phyloP scores from a whole-genome alignment of 2,329 filamentous ascomycete genomes.

The Arthroderma uncinatum region DNA sequence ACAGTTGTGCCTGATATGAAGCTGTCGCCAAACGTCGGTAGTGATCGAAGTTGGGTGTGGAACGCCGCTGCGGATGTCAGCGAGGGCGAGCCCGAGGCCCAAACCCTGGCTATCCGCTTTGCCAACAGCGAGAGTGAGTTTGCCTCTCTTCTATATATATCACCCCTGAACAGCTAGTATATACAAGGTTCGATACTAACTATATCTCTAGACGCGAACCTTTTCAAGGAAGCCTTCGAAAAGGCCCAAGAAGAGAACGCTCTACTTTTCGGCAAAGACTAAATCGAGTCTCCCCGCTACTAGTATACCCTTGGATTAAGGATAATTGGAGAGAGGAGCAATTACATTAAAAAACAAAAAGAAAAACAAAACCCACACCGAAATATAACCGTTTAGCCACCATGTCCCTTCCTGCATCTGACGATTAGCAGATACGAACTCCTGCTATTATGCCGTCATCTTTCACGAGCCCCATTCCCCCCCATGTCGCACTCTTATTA shows the following conservation, averaged over 20 bases:
- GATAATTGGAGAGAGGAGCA: background rate
- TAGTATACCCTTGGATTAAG: constrained; percentile 1
- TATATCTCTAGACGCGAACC: constrained; percentile 63
- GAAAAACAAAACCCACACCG: background rate
- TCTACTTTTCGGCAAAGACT: constrained; percentile 57
- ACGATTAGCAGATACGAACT: background rate
- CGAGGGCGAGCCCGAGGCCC: constrained; percentile 92
- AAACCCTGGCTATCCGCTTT: constrained; percentile 93
- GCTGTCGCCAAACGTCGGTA: constrained; percentile 93
- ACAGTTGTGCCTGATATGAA: constrained; percentile 97
- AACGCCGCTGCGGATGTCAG: constrained; percentile 95
- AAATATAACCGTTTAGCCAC: background rate
- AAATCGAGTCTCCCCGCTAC: constrained; percentile 12
- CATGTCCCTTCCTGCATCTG: background rate
- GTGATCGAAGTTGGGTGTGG: constrained; percentile 98
- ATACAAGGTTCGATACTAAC: background rate
- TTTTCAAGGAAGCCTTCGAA: constrained; percentile 95
- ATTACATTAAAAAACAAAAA: background rate
- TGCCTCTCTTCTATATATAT: background rate
- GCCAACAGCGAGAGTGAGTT: constrained; percentile 90
- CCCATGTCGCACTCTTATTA: background rate
- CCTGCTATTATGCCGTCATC: background rate
- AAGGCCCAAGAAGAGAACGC: constrained; percentile 96
- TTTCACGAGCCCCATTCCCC: background rate
- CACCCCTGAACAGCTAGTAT: background rate